Evolutionary conservation across 441 rosid genomes (phyloP).

Genomic region (Metrosideros polymorpha): DNA sequence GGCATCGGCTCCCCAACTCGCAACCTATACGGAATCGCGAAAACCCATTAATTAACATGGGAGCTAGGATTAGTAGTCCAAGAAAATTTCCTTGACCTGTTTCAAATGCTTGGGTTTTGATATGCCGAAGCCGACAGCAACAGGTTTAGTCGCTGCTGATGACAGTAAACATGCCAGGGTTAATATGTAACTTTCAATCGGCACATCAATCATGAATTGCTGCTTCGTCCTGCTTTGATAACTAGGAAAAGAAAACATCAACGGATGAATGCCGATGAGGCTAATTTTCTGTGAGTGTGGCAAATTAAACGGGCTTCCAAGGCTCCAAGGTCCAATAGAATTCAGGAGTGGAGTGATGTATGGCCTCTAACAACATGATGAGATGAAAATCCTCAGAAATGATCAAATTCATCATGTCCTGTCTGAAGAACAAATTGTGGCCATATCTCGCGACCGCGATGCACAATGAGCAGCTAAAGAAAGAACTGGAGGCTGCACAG

Average conservation of each 20-base stretch:
- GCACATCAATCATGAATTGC: background rate
- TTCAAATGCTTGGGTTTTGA: constrained; percentile 74
- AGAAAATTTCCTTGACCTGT: constrained; percentile 30
- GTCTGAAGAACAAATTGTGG: background rate
- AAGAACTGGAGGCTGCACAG: background rate
- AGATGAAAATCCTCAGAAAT: background rate
- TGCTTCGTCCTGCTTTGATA: background rate
- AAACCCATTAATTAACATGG: background rate
- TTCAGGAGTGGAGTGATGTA: background rate
- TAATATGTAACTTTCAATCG: background rate
- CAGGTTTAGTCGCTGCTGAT: constrained; percentile 58
- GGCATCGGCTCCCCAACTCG: constrained; percentile 83
- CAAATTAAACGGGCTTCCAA: background rate
- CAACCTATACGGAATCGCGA: constrained; percentile 29
- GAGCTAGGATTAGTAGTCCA: background rate
- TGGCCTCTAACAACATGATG: background rate
- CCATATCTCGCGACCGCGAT: background rate
- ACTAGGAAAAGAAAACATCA: background rate
- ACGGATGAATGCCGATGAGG: background rate
- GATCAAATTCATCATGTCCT: background rate
- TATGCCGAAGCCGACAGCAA: constrained; percentile 78
- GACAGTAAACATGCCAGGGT: background rate
- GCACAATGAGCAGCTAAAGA: background rate
- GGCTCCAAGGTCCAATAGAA: background rate
- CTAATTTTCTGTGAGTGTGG: background rate